Conservation (phyloP, 768 basidiomycete species). For the Scleroderma bovista region DNA sequence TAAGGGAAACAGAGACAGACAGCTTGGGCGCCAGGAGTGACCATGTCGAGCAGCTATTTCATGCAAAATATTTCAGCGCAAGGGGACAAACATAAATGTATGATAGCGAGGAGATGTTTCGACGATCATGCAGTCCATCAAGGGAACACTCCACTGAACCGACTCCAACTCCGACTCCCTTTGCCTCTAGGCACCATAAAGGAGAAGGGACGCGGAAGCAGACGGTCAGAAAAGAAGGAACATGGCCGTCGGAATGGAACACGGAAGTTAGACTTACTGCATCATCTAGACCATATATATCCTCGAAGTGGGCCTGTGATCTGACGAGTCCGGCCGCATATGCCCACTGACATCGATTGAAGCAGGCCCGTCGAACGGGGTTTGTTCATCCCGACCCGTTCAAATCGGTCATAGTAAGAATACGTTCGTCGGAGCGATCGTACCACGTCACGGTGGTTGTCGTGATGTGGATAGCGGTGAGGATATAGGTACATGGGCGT, state of each 20-base stretch:
- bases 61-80: not conserved
- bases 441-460: not conserved
- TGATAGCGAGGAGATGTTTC: not conserved
- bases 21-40: constrained; percentile 74
- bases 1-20: constrained; percentile 84
- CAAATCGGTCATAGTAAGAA: not conserved
- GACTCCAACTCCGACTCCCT: too few species aligned
- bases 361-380: not conserved
- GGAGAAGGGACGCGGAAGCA: too few species aligned
- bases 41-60: constrained; percentile 58
- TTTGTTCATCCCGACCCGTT: not conserved
- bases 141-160: too few species aligned
- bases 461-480: not conserved
- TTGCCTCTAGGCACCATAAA: too few species aligned
- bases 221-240: too few species aligned
- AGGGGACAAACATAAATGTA: not conserved
- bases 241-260: too few species aligned
- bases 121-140: too few species aligned
- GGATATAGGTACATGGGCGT: too few species aligned
- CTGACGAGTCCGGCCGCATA: constrained; percentile 56
- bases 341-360: constrained; percentile 49
- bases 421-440: not conserved
- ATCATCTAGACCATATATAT: constrained; percentile 68
- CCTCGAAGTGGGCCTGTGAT: constrained; percentile 49
- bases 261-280: constrained; percentile 38